A percentile compares a stretch with the other conserved stretches of the same genome.
Conservation (phyloP, 805 yeast genomes). For the Middelhovenomyces tepae region DNA sequence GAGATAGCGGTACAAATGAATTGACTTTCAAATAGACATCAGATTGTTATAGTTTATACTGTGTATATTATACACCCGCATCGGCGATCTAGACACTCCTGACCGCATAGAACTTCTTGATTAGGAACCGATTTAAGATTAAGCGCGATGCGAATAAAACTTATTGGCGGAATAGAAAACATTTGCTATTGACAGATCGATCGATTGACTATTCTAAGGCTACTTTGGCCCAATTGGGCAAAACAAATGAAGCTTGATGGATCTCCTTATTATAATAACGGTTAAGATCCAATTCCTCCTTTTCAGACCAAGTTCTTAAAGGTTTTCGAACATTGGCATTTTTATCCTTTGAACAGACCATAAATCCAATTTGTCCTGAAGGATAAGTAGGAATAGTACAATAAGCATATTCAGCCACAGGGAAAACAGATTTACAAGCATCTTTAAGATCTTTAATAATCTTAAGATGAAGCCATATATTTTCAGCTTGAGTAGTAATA, state of each 20-base stretch:
- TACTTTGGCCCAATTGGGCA: constrained; percentile 82
- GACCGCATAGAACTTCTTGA: too few relatives aligned
- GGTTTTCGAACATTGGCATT: constrained; percentile 60
- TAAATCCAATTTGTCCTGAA: constrained; percentile 95
- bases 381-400: constrained; percentile 95
- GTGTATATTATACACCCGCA: too few relatives aligned
- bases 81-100: too few relatives aligned
- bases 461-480: constrained; percentile 84
- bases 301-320: constrained; percentile 51
- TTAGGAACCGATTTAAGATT: too few relatives aligned
- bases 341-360: constrained; percentile 82
- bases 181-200: too few relatives aligned
- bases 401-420: constrained; percentile 84
- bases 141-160: too few relatives aligned
- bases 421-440: constrained; percentile 79
- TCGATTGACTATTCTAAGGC: constrained; percentile 38
- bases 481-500: constrained; percentile 83
- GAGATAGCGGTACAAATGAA: too few relatives aligned
- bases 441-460: constrained; percentile 73
- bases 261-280: constrained; percentile 76
- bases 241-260: constrained; percentile 81
- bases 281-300: constrained; percentile 55
- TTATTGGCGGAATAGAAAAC: too few relatives aligned
- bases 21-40: too few relatives aligned
- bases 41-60: too few relatives aligned